Base-by-base conservation (phyloP, 2,329 filamentous ascomycete genomes). In the Fusarium udum region DNA sequence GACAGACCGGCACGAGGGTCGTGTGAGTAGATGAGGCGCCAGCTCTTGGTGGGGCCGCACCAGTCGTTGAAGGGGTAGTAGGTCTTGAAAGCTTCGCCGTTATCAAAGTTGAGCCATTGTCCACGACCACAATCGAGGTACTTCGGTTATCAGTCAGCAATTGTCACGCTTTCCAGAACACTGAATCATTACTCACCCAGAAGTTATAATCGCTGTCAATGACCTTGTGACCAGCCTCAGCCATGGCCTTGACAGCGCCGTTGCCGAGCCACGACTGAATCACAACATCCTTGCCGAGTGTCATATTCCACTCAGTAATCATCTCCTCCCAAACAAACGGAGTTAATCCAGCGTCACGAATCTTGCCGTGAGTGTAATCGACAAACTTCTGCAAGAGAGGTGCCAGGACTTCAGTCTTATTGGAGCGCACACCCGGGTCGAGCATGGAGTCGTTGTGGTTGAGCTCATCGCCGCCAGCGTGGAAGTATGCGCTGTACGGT, bases 301-400 rank as follows among this genome's bases (percentile, higher is more conserved):
- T 92, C 51, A 96, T 83, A 79, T 95, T 93, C 92, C 93, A 97
- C 31, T 91, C 86, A 15, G 93, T 84, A 3, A 94, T 85, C 87
- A 96, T 94, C 81, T 97, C 95, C 81, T 97, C 94, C 95, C 95
- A 97, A 2, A 95, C 93, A 28, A 97, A 84, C 0, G 94, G 93
- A 10, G 87, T 88, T 58, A 97, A 83, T 9, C 92, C 92, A 11
- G 87, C 85, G 48, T 87, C 83, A 51, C 89, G 85, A 45, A 96
- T 85, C 51, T 91, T 89, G 36, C 82, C 85, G 80, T 95, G 92
- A 76, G 91, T 91, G 73, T 88, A 87, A 79, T 93, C 88, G 71
- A 97, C 85, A 79, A 97, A 94, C 64, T 87, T 89, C 80, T 97
- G 93, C 79, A 97, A 87, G 28, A 96, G 86, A 4, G 94, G 93